Base-by-base conservation (phyloP, 179 eudicot species). In the Spergularia azorica region DNA sequence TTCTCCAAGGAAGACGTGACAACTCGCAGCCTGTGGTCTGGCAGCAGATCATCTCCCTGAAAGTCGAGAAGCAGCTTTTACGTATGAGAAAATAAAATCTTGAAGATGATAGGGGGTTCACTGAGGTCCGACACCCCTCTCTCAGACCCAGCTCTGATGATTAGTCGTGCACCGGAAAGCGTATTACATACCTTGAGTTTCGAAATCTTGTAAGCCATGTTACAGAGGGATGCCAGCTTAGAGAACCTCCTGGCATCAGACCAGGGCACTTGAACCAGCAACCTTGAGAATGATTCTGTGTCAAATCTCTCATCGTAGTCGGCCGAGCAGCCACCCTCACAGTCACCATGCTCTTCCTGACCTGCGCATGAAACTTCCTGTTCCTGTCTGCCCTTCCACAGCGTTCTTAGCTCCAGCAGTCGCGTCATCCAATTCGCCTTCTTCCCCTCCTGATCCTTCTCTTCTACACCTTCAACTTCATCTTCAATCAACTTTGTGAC, bases 1-100 rank as follows among this genome's bases (percentile, higher is more conserved):
- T 91, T 91, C 81, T 86, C 94, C 64, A 95, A 68, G 20, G 99
- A 95, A 56, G 97, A 93, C 54, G 99, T 93, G 55, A 89, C 84
- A 17, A 87, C 84, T 1, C 70, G 76, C 13, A 93, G 81, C 21
- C 87, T 87, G 56, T 90, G 74, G 59, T 82, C 70, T 83, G 88
- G 84, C 74, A 71, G 76, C 43, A 92, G 74, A 73, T 94, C 91
- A 55, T 73, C 72, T 51, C 73, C 86, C 94, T 92, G 54, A 83
- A 55, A 36, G 16, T 7, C 73, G 41, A 15, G n/a, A 52, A 52
- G 18, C n/a, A 26, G 32, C 32, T 8, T 52, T 13, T 5, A 39
- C 9, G 13, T 43, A 2, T 66, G 51, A 66, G 65, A 20, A 61
- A 21, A 8, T 8, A 61, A 61, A 10, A 20, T 3, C 12, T 11